A percentile compares a stretch with the other conserved stretches of the same genome.
phyloP scores from a whole-genome alignment of 169 alveolate species.

The Plasmodium adleri region DNA sequence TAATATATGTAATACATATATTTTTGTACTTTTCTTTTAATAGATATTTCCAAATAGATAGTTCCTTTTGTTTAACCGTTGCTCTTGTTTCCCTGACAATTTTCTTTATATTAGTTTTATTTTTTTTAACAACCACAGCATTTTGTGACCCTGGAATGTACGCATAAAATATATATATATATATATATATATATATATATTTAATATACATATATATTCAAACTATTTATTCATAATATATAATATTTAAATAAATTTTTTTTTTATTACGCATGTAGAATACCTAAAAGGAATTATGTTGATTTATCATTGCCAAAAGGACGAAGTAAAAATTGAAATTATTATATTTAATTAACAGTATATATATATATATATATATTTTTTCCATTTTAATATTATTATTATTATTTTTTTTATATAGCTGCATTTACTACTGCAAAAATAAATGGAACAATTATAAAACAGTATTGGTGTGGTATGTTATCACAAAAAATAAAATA shows the following conservation, averaged over 20 bases:
- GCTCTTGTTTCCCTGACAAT: constrained; percentile 12
- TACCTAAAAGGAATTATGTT: constrained; percentile 70
- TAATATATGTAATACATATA: too few species aligned
- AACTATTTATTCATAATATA: background rate
- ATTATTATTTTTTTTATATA: constrained; percentile 1
- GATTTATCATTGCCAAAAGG: constrained; percentile 64
- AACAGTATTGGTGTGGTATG: constrained; percentile 68
- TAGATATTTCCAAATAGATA: constrained; percentile 61
- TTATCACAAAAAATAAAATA: too few species aligned
- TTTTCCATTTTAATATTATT: background rate
- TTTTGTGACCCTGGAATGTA: constrained; percentile 76
- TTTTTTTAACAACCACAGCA: constrained; percentile 69
- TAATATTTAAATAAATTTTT: background rate
- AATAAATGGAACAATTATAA: constrained; percentile 65
- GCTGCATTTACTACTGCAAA: constrained; percentile 75
- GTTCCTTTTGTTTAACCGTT: background rate
- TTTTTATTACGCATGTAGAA: constrained; percentile 14
- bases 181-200: background rate
- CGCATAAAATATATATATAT: background rate
- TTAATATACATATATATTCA: background rate
- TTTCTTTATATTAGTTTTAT: constrained; percentile 58
- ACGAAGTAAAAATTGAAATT: constrained; percentile 22
- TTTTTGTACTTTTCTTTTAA: background rate
- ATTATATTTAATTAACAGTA: too few species aligned
- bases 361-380: background rate